These are phyloP conservation scores for Botrytis elliptica DNA, from an alignment of 2,329 filamentous ascomycete genomes.

Conservation along the genomic window DNA sequence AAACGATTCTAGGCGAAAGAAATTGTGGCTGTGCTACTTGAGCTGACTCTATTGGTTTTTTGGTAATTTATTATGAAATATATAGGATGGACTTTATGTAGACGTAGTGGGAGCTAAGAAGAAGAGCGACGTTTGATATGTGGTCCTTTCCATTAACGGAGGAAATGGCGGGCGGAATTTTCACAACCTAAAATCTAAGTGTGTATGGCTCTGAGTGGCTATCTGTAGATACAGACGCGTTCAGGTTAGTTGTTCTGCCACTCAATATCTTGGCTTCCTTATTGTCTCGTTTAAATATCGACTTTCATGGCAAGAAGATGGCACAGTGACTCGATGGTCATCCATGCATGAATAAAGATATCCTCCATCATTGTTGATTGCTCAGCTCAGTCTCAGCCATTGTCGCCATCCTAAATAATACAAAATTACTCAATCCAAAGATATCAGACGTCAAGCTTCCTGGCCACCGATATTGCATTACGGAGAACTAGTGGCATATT, in stretches of 20 bases:
- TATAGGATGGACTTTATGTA: neutral
- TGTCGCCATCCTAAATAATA: too few relatives aligned
- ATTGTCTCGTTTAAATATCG: neutral
- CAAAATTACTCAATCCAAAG: too few relatives aligned
- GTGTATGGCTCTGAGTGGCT: neutral
- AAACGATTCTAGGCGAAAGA: neutral
- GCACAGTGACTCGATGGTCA: too few relatives aligned
- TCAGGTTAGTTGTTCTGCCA: neutral
- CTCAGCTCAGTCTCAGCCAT: too few relatives aligned
- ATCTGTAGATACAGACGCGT: neutral
- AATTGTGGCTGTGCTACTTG: neutral
- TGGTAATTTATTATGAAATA: neutral
- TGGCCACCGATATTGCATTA: too few relatives aligned
- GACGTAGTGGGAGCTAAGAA: neutral
- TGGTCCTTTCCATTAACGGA: neutral
- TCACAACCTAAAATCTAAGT: too few relatives aligned
- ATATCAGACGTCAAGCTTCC: too few relatives aligned
- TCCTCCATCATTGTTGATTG: too few relatives aligned
- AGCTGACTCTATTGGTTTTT: neutral
- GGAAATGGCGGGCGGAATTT: neutral
- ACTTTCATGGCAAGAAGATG: neutral
- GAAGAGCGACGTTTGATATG: neutral
- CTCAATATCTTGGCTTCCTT: neutral
- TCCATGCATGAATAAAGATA: too few relatives aligned
- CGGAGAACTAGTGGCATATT: too few relatives aligned